phyloP scores from a whole-genome alignment of 1,139 yeast genomes.

The Scheffersomyces insectosa region DNA sequence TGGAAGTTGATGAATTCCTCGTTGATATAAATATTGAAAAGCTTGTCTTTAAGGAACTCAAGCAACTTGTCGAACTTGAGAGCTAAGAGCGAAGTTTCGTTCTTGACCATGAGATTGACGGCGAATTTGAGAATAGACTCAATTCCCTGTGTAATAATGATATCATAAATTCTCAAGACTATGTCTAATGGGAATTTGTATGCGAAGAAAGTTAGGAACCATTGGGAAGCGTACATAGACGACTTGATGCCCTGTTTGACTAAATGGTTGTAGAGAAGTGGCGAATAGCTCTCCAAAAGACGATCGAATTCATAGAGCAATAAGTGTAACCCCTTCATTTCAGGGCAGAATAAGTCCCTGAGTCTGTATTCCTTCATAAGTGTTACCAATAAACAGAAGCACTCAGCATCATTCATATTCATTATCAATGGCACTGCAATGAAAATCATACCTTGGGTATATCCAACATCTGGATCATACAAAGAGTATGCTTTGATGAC shows the following conservation, averaged over 20 bases:
- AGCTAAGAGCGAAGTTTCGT: conserved; percentile 56
- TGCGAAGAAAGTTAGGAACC: conserved; percentile 94
- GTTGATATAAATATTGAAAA: conserved; percentile 69
- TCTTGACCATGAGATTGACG: conserved; percentile 69
- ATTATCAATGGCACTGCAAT: conserved; percentile 81
- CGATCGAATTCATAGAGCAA: conserved; percentile 88
- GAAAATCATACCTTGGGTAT: conserved; percentile 97
- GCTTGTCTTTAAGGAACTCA: conserved; percentile 71
- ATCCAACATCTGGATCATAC: conserved; percentile 91
- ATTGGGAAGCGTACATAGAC: conserved; percentile 93
- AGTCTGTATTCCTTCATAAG: conserved; percentile 84
- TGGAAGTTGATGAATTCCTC: conserved; percentile 31
- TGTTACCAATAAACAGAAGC: conserved; percentile 77
- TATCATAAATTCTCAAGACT: conserved; percentile 80
- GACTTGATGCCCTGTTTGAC: conserved; percentile 82
- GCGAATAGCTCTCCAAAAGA: conserved; percentile 67
- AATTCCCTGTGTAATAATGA: conserved; percentile 83
- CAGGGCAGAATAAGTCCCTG: conserved; percentile 76
- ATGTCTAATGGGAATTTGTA: conserved; percentile 87
- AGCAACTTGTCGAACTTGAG: conserved; percentile 75
- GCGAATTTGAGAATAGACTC: conserved; percentile 84
- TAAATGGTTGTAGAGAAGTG: conserved; percentile 72
- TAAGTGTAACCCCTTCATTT: conserved; percentile 90
- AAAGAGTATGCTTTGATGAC: conserved; percentile 83
- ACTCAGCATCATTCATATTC: conserved; percentile 81